These are phyloP conservation scores for Epichloe amarillans DNA, from an alignment of 2,329 filamentous ascomycete genomes.

Conservation along the genomic window DNA sequence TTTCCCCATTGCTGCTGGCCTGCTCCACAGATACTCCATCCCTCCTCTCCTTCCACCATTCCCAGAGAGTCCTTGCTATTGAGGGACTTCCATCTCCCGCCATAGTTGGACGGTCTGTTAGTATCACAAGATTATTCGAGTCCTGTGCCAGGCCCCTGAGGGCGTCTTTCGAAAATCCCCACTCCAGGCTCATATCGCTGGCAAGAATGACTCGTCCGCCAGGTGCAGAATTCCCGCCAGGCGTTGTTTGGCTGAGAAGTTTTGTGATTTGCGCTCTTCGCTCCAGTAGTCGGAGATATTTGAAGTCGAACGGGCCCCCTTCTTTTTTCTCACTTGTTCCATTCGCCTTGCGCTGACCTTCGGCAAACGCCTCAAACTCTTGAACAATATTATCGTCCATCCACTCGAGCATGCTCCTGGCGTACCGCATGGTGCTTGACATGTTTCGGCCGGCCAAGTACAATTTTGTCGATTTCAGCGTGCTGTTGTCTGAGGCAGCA, in stretches of 20 bases:
- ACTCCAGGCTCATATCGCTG: slow-evolving; percentile 80
- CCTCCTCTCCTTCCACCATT: slow-evolving; percentile 58
- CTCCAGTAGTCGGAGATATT: slow-evolving; percentile 71
- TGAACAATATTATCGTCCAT: slow-evolving; percentile 94
- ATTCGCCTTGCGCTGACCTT: slow-evolving; percentile 33
- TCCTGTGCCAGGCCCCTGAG: slow-evolving; percentile 63
- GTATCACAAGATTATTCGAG: slow-evolving; percentile 67
- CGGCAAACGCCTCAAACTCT: slow-evolving; percentile 67
- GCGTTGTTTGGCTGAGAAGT: slow-evolving; percentile 35
- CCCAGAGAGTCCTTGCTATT: slow-evolving; percentile 65
- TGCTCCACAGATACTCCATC: slow-evolving; percentile 50
- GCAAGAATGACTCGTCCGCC: slow-evolving; percentile 69
- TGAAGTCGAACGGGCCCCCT: slow-evolving; percentile 77
- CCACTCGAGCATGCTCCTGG: slow-evolving; percentile 95
- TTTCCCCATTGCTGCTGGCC: slow-evolving; percentile 34
- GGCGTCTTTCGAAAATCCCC: slow-evolving; percentile 83
- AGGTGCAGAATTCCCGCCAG: slow-evolving; percentile 26
- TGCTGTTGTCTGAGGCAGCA: slow-evolving; percentile 35
- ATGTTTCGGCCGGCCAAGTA: slow-evolving; percentile 81
- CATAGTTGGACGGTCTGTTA: slow-evolving; percentile 60
- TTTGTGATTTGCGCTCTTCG: slow-evolving; percentile 67
- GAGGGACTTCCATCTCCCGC: slow-evolving; percentile 32
- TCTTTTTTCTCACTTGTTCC: slow-evolving; percentile 39
- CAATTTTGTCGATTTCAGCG: slow-evolving; percentile 43
- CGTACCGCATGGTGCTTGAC: slow-evolving; percentile 78